Percentiles rank a stretch among this genome's conserved stretches.
These are phyloP conservation scores for Coemansia sp. DNA, from an alignment of 192 early-diverging fungal genomes.

Conservation along the genomic window DNA sequence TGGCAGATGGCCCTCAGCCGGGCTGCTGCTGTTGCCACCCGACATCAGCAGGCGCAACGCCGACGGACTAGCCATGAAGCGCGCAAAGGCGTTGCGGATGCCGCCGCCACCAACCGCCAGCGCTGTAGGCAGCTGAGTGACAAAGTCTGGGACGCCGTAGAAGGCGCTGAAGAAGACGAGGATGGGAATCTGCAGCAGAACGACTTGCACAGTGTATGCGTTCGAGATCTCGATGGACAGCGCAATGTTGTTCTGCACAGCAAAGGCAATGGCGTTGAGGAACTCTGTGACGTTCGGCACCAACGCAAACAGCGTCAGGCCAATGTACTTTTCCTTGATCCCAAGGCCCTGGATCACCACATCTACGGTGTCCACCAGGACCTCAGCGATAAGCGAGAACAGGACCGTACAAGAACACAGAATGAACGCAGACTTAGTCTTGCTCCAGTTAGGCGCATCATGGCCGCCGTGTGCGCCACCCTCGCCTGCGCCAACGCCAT, in stretches of 20 bases:
- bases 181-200: conserved; percentile 91
- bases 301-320: conserved; percentile 90
- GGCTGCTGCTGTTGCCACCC: not conserved
- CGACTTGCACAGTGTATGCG: conserved; percentile 93
- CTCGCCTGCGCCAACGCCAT: conserved; percentile 59
- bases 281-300: conserved; percentile 98
- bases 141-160: conserved; percentile 55
- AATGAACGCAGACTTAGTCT: conserved; percentile 72
- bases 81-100: conserved; percentile 14
- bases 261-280: conserved; percentile 92
- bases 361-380: conserved; percentile 85
- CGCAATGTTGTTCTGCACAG: conserved; percentile 82
- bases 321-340: conserved; percentile 86
- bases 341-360: conserved; percentile 64
- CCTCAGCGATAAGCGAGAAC: conserved; percentile 88
- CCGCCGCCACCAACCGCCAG: not conserved
- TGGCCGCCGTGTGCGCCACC: conserved; percentile 87
- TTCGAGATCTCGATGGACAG: conserved; percentile 92
- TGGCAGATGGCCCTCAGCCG: conserved; percentile 32
- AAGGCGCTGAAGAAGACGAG: conserved; percentile 82
- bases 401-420: conserved; percentile 79
- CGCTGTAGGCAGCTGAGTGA: conserved; percentile 8
- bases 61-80: conserved; percentile 13
- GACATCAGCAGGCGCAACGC: conserved; percentile 6
- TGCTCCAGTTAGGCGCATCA: conserved; percentile 91